phyloP scores from a whole-genome alignment of 1,284 basidiomycete species.

The Wallemia mellicola region DNA sequence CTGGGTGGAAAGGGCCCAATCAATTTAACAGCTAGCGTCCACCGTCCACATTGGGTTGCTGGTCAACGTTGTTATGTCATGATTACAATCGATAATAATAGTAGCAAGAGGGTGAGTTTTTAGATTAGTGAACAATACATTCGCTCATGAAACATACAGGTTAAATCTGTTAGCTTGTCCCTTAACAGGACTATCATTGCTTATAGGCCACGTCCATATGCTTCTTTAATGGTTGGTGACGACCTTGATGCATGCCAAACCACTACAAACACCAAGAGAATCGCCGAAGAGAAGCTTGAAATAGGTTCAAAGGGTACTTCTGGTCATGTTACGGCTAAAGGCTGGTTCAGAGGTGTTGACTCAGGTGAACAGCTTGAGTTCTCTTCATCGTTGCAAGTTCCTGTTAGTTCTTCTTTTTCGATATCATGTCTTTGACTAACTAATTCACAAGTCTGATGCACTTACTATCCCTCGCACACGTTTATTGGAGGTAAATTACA shows the following conservation, averaged over 20 bases:
- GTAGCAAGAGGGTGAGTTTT: constrained; percentile 26
- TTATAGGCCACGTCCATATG: constrained; percentile 21
- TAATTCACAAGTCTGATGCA: constrained; percentile 27
- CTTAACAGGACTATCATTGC: constrained; percentile 41
- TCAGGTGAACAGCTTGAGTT: constrained; percentile 31
- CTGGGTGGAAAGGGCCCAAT: constrained; percentile 37
- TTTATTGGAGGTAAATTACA: constrained; percentile 51
- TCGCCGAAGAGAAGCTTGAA: constrained; percentile 33
- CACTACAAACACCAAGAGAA: constrained; percentile 28
- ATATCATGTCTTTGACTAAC: constrained; percentile 1
- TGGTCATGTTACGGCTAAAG: constrained; percentile 44
- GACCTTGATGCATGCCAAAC: constrained; percentile 30
- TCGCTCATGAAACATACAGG: constrained; percentile 10
- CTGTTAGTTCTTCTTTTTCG: constrained; percentile 28
- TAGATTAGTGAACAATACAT: not conserved
- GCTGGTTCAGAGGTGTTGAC: constrained; percentile 58
- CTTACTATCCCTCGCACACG: constrained; percentile 41
- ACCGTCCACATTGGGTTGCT: constrained; percentile 51
- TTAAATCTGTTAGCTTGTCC: constrained; percentile 35
- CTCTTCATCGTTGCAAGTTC: constrained; percentile 32
- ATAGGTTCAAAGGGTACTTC: constrained; percentile 31
- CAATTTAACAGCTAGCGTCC: constrained; percentile 37
- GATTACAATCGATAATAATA: constrained; percentile 39
- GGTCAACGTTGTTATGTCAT: constrained; percentile 53
- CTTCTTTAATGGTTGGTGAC: constrained; percentile 6